Evolutionary conservation across 2,329 filamentous ascomycete genomes (phyloP), one percentile per base, ranked within the genome.

Genomic region (Claviceps sp.): DNA sequence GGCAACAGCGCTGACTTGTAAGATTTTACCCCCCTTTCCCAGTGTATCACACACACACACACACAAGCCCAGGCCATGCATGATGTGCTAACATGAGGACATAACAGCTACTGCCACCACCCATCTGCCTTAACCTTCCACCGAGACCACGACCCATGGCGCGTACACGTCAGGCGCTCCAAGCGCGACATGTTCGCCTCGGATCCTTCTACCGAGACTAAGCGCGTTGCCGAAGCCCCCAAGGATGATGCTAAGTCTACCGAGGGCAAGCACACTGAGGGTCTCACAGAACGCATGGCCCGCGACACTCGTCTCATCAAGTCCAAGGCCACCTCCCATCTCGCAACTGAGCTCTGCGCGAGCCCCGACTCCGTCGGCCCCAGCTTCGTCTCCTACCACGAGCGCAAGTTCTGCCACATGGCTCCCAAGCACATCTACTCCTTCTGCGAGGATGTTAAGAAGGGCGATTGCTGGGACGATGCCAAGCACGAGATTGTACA

Each of bases 381-480:
- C 18, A 52, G 48, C 50, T 55, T 59, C 13, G 53, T 58, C 5
- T 59, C 55, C 4, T 55, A 55, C 49, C 22, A 11, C 4, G 57
- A 59, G 41, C n/a, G 48, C 13, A 56, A 55, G 47, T 58, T 58
- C 50, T 59, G 56, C 50, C 42, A 55, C 55, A 59, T 58, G 57
- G 47, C 50, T 16, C 47, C 40, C 47, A 58, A 58, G 53, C 55
- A 47, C 5, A 2, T 55, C n/a, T 58, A 57, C 41, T 2, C 40
- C 0, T 53, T 59, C 48, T 58, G 57, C 52, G 48, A 48, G 1
- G 44, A 50, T 1, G 34, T 49, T 49, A 30, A 51, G 26, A 20
- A 34, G 16, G 55, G 55, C 14, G 44, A 55, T 1, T 58, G 57
- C 51, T 58, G 56, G 52, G 46, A 56, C 30, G 52, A 57, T 13